Percentiles rank a stretch among this genome's conserved stretches.
Evolutionary conservation across 257 asterid species (phyloP).

Genomic region (Thymus mandschuricus): DNA sequence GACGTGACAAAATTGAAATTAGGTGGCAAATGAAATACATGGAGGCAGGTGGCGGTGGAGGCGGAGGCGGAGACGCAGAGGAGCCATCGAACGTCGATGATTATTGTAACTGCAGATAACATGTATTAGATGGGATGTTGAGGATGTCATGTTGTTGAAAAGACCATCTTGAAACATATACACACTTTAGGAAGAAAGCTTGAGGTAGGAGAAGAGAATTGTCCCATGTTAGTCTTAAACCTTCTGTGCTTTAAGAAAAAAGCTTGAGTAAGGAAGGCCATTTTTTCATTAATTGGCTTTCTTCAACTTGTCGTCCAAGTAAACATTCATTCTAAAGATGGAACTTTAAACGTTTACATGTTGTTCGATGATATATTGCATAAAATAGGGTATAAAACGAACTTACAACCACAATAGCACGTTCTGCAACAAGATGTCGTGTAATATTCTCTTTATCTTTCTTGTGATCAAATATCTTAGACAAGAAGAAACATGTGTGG

Average conservation of each 20-base stretch:
- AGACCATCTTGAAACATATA: too few relatives aligned
- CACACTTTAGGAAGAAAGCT: too few relatives aligned
- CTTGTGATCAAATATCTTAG: slow-evolving; percentile 57
- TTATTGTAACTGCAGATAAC: too few relatives aligned
- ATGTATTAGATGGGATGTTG: not conserved
- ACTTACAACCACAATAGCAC: slow-evolving; percentile 66
- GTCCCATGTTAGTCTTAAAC: not conserved
- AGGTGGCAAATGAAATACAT: too few relatives aligned
- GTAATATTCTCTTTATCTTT: slow-evolving; percentile 77
- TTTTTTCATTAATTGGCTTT: not conserved
- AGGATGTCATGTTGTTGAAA: too few relatives aligned
- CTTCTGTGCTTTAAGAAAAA: not conserved
- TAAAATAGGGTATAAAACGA: slow-evolving; percentile 13
- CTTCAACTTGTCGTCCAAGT: slow-evolving; percentile 15
- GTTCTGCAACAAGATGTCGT: slow-evolving; percentile 86
- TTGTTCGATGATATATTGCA: slow-evolving; percentile 13
- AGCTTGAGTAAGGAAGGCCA: slow-evolving; percentile 1
- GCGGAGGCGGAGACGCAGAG: too few relatives aligned
- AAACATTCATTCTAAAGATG: not conserved
- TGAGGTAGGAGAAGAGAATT: not conserved
- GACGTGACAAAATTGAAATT: too few relatives aligned
- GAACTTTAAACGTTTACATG: not conserved
- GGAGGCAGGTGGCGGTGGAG: too few relatives aligned
- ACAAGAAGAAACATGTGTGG: slow-evolving; percentile 46
- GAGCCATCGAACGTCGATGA: too few relatives aligned